Percentiles rank a stretch among this genome's conserved stretches.
phyloP scores from a whole-genome alignment of 208 protist genomes.

The Zelonia costaricensis region DNA sequence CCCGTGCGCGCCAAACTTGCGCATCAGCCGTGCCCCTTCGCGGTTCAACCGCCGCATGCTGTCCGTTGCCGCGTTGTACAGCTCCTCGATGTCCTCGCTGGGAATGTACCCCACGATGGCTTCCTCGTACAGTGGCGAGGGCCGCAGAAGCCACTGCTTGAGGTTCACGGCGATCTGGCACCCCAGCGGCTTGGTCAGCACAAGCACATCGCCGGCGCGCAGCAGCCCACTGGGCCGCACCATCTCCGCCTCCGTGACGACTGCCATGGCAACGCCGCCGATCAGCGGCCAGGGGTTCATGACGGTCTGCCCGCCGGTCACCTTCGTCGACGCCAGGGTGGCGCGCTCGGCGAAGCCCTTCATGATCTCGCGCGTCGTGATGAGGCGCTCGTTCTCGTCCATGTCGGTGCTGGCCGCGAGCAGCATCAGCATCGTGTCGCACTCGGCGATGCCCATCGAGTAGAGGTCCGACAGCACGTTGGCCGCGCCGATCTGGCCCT shows the following conservation, averaged over 20 bases:
- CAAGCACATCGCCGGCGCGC: conserved; percentile 78
- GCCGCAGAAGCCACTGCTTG: conserved; percentile 89
- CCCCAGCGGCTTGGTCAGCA: conserved; percentile 97
- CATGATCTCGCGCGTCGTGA: conserved; percentile 92
- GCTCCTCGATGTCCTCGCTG: conserved; percentile 63
- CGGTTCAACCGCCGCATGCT: conserved; percentile 94
- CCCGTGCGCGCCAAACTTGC: conserved; percentile 81
- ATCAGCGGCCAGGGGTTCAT: conserved; percentile 97
- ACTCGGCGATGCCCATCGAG: conserved; percentile 93
- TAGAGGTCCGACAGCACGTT: conserved; percentile 98
- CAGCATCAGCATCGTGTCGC: conserved; percentile 97
- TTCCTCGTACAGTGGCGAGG: conserved; percentile 67
- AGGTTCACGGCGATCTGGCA: conserved; percentile 94
- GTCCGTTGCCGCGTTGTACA: conserved; percentile 75
- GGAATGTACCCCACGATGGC: conserved; percentile 62
- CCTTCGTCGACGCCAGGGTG: conserved; percentile 65
- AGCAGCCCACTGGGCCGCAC: conserved; percentile 80
- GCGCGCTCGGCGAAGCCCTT: conserved; percentile 92
- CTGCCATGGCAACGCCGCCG: conserved; percentile 92
- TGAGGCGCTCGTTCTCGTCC: conserved; percentile 75
- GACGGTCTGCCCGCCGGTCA: conserved; percentile 96
- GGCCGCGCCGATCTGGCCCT: conserved; percentile 94
- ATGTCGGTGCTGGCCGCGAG: conserved; percentile 94
- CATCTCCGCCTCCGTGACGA: conserved; percentile 84
- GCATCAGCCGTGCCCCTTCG: conserved; percentile 88